Evolutionary conservation across 2,329 filamentous ascomycete species (phyloP).

Genomic region (Penicillium sp.): DNA sequence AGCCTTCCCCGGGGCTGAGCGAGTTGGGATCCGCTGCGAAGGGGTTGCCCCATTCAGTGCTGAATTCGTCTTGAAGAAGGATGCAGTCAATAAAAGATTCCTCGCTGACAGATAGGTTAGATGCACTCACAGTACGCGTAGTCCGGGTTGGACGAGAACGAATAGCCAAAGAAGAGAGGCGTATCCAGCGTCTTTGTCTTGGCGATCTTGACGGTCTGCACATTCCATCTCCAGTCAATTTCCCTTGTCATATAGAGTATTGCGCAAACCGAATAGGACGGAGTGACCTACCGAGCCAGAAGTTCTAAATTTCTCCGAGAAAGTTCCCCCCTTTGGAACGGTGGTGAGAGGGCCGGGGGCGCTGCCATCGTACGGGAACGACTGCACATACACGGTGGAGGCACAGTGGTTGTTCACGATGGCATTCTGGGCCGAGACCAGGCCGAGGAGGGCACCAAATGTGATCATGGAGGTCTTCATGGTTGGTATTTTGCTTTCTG

Average conservation of each 20-base stretch:
- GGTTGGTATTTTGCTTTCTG: conserved; percentile 7
- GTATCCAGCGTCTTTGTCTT: conserved; percentile 28
- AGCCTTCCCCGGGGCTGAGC: conserved; percentile 26
- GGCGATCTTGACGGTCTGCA: conserved; percentile 25
- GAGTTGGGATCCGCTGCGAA: conserved; percentile 24
- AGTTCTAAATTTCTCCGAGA: conserved; percentile 22
- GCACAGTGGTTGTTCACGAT: conserved; percentile 24
- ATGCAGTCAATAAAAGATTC: conserved; percentile 9
- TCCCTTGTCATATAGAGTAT: conserved; percentile 3
- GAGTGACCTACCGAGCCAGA: conserved; percentile 24
- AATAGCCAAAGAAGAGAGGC: conserved; percentile 30
- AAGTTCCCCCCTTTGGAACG: conserved; percentile 17
- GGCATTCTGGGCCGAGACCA: conserved; percentile 24
- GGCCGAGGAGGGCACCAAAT: conserved; percentile 19
- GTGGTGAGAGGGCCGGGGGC: conserved; percentile 24
- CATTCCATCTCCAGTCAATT: conserved; percentile 14
- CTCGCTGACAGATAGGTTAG: conserved; percentile 2
- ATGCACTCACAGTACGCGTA: conserved; percentile 25
- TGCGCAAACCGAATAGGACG: neutral
- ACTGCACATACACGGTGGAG: conserved; percentile 24
- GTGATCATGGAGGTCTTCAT: conserved; percentile 22
- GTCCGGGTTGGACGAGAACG: conserved; percentile 24
- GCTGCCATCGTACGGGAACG: conserved; percentile 25
- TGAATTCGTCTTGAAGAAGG: conserved; percentile 22
- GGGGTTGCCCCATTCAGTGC: conserved; percentile 26